phyloP scores from a whole-genome alignment of 345 rosid genomes.

The Hibiscus trionum region DNA sequence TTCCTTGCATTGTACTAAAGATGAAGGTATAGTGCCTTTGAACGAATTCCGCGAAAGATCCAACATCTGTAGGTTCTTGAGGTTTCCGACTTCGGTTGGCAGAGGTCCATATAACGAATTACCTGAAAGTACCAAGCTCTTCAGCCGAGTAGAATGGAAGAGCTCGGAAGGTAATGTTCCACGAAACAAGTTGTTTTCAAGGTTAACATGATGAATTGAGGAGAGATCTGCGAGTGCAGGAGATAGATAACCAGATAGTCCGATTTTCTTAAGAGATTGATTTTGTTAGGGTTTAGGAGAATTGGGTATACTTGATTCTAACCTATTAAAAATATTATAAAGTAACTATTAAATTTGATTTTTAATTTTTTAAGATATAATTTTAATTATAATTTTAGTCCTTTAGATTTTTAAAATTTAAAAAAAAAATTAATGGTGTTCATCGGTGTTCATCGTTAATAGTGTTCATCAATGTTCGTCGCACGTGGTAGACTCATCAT shows the following conservation, averaged over 20 bases:
- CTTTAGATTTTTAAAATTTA: no score
- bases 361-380: no score
- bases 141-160: conserved; percentile 42
- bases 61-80: conserved; percentile 39
- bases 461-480: no score
- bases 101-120: conserved; percentile 69
- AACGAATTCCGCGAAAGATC: conserved; percentile 59
- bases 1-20: conserved; percentile 44
- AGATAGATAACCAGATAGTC: conserved; percentile 54
- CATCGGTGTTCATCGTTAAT: no score
- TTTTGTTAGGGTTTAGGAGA: no score
- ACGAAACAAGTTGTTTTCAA: conserved; percentile 53
- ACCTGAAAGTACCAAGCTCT: conserved; percentile 62
- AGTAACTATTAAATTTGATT: no score
- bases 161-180: conserved; percentile 55
- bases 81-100: conserved; percentile 50
- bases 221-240: conserved; percentile 50
- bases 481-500: no score
- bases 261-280: no score
- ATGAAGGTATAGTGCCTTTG: conserved; percentile 41
- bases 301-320: no score
- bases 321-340: no score
- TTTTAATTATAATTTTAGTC: no score
- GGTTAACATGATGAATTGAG: conserved; percentile 49
- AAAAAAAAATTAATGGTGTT: no score